Conservation (phyloP, 768 basidiomycete species). For the Ramaria sp. region DNA sequence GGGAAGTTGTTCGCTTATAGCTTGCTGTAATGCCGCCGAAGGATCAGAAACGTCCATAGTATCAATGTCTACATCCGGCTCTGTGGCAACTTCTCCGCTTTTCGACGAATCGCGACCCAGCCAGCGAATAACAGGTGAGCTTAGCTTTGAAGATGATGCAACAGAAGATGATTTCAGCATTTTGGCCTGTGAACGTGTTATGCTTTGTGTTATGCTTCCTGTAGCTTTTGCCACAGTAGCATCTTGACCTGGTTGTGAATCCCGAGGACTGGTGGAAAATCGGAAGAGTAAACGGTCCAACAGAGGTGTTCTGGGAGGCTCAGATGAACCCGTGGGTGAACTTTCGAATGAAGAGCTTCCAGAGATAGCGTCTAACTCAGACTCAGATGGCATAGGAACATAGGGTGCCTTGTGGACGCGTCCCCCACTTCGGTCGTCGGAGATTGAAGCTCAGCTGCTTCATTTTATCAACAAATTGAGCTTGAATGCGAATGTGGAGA, state of each 20-base stretch:
- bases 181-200: background rate
- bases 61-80: background rate
- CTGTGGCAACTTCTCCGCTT: background rate
- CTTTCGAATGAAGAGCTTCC: background rate
- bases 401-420: background rate
- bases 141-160: background rate
- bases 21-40: background rate
- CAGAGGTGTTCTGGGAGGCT: background rate
- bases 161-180: background rate
- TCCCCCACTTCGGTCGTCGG: no score
- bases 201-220: background rate
- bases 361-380: background rate
- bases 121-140: background rate
- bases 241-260: background rate
- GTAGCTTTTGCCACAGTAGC: background rate
- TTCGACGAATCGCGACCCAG: background rate
- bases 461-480: background rate
- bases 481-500: background rate
- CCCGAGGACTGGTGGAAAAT: background rate
- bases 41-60: background rate
- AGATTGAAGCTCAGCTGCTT: no score
- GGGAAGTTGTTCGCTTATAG: constrained; percentile 1
- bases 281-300: background rate
- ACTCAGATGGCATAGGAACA: background rate
- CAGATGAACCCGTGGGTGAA: background rate